Conservation (phyloP, 192 early-diverging fungal genomes). For the Coemansia sp. region DNA sequence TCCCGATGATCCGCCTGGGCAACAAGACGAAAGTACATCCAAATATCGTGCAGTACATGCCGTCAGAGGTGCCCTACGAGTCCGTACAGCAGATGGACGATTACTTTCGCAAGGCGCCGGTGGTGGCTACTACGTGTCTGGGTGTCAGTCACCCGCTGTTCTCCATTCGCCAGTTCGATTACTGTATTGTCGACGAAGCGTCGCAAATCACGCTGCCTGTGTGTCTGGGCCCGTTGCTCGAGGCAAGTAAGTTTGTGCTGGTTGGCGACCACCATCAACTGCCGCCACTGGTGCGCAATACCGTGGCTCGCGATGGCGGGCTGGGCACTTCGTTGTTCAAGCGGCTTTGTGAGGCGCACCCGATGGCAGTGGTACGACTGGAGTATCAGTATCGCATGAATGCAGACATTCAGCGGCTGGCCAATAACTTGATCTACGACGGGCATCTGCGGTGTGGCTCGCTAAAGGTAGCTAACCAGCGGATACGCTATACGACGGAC, state of each 20-base stretch:
- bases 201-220: constrained; percentile 92
- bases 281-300: constrained; percentile 79
- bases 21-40: constrained; percentile 65
- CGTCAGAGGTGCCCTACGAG: constrained; percentile 45
- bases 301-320: constrained; percentile 38
- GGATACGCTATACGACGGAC: constrained; percentile 31
- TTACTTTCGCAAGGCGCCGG: constrained; percentile 62
- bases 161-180: constrained; percentile 81
- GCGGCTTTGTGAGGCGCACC: constrained; percentile 79
- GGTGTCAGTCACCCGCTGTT: constrained; percentile 83
- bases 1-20: constrained; percentile 80
- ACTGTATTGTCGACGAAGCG: constrained; percentile 96
- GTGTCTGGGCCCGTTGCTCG: constrained; percentile 85
- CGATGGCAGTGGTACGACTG: constrained; percentile 73
- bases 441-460: constrained; percentile 78
- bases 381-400: constrained; percentile 95
- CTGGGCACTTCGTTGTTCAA: constrained; percentile 77
- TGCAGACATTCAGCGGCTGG: constrained; percentile 82
- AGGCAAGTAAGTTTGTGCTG: constrained; percentile 82
- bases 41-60: constrained; percentile 43
- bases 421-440: constrained; percentile 85
- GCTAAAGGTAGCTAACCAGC: constrained; percentile 62
- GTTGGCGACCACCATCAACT: constrained; percentile 97
- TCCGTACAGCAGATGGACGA: constrained; percentile 65
- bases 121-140: constrained; percentile 90